Evolutionary conservation across 2,329 filamentous ascomycete genomes (phyloP).

Genomic region (Elsinoe perseae): DNA sequence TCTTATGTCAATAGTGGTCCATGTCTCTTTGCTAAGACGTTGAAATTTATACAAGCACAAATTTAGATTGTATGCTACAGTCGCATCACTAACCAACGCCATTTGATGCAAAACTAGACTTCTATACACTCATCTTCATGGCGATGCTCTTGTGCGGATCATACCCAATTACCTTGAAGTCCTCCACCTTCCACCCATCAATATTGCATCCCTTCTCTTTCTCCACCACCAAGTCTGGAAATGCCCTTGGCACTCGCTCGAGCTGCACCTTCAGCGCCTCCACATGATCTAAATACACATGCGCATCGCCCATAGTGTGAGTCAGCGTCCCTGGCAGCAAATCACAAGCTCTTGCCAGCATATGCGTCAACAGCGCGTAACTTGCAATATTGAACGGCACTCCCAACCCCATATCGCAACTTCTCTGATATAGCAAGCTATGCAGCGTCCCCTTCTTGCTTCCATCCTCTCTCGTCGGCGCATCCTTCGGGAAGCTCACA

Average conservation of each 20-base stretch:
- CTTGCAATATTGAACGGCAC: conserved; percentile 97
- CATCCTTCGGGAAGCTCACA: conserved; percentile 58
- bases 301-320: conserved; percentile 97
- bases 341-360: conserved; percentile 82
- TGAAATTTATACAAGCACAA: not conserved
- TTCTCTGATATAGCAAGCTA: conserved; percentile 86
- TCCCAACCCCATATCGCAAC: conserved; percentile 93
- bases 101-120: not conserved
- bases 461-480: conserved; percentile 26
- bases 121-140: conserved; percentile 95
- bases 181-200: conserved; percentile 82
- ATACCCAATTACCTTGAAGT: conserved; percentile 83
- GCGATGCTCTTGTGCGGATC: conserved; percentile 83
- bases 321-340: conserved; percentile 79
- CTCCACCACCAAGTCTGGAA: conserved; percentile 69
- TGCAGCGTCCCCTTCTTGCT: conserved; percentile 61
- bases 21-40: no score
- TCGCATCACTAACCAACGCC: not conserved
- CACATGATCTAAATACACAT: conserved; percentile 88
- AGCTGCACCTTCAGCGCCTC: conserved; percentile 79
- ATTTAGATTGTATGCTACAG: no score
- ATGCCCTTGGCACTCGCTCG: conserved; percentile 67
- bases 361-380: conserved; percentile 89
- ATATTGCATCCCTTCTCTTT: conserved; percentile 64
- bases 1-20: no score